Base-by-base conservation (phyloP, 202 grass and related monocot genomes). In the Cymbopogon flexuosus region DNA sequence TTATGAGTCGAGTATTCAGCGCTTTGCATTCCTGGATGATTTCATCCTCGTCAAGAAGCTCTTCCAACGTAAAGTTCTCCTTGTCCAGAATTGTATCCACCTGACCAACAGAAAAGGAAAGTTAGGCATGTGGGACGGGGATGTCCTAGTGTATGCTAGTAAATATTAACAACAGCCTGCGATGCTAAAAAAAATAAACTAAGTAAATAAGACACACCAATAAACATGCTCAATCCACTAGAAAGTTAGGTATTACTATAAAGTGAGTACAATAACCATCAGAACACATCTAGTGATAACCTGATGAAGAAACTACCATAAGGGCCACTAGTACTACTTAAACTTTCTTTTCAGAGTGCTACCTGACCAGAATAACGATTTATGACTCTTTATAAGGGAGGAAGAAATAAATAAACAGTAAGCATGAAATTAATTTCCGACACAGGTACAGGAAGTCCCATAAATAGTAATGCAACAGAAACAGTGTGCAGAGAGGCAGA, bases 11-110 rank as follows among this genome's bases (percentile, higher is more conserved):
- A 31, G 81, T 85, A 70, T 94, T 94, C 73, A 94, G 77, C 7
- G 89, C 92, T 89, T 91, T 91, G 92, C 92, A 94, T 77, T 94
- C 92, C 75, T 94, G 92, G 72, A 94, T 94, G 73, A 91, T 91
- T 35, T 94, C 92, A 69, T 94, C 92, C 83, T 94, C 92, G 0
- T 94, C 92, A n/a, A 94, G 91, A 82, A 94, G 92, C 65, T 94
- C 89, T 68, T 94, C 89, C 19, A 91, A 81, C 29, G 85, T 94
- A 66, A 91, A 94, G 72, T 84, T 94, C 66, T 91, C 89, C 84
- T 91, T 94, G 78, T 94, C 92, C 56, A 94, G 83, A 81, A 94
- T 94, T 74, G 86, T 91, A 79, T 94, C 89, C 81, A 94, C 92
- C 92, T 94, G 80, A 21, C 43, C 49, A 70, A 49, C 12, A 78